A percentile compares a stretch with the other conserved stretches of the same genome.
Conservation (phyloP, 495 filamentous ascomycete genomes). For the Lentithecium fluviatile region DNA sequence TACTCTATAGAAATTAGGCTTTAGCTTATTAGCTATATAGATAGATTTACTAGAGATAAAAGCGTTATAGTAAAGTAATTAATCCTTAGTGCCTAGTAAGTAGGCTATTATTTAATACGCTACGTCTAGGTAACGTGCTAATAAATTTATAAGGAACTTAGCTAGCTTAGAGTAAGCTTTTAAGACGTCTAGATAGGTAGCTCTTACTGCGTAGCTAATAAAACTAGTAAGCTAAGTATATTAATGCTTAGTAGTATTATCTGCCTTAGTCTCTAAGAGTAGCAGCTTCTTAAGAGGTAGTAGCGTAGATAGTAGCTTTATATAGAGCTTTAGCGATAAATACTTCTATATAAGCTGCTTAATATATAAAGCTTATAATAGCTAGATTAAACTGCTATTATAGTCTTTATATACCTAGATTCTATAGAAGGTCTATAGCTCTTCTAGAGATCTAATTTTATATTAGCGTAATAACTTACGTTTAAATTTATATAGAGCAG, state of each 20-base stretch:
- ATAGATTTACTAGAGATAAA: neutral
- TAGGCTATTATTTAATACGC: neutral
- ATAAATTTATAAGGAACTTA: neutral
- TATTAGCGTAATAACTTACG: neutral
- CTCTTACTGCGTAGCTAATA: neutral
- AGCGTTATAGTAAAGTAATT: no score
- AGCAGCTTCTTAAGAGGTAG: neutral
- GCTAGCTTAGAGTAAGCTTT: neutral
- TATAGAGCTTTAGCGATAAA: neutral
- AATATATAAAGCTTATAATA: no score
- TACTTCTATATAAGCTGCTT: neutral
- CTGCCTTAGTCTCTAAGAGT: neutral
- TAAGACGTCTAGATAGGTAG: neutral
- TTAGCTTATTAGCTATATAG: neutral
- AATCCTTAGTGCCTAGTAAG: neutral
- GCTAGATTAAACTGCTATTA: neutral
- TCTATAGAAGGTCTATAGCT: neutral
- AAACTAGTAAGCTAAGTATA: neutral
- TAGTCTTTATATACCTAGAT: neutral
- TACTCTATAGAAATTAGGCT: neutral
- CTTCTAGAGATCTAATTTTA: neutral
- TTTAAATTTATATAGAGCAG: neutral
- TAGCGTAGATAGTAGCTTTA: neutral
- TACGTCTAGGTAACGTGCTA: neutral
- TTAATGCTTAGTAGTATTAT: neutral